Percentiles rank a stretch among this genome's conserved stretches.
Conservation (phyloP, 305 asterid genomes). For the Fraxinus baroniana region DNA sequence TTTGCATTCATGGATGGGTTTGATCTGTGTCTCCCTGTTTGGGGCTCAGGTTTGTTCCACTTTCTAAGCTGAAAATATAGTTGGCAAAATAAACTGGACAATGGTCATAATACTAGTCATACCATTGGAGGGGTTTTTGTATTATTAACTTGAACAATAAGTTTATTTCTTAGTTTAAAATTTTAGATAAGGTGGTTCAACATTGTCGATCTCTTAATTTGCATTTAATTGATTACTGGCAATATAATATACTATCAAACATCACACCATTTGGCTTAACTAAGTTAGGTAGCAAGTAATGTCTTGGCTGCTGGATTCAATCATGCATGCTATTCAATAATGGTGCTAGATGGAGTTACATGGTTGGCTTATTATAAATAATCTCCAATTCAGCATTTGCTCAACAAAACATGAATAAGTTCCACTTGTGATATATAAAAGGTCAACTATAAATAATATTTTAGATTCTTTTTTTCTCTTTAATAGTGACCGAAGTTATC, state of each 20-base stretch:
- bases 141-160: too few species aligned
- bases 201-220: not conserved
- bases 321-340: conserved; percentile 9
- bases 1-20: conserved; percentile 91
- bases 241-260: not conserved
- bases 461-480: not conserved
- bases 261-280: not conserved
- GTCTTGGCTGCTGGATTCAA: not conserved
- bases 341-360: not conserved
- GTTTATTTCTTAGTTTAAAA: too few species aligned
- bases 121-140: not conserved
- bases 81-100: not conserved
- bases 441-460: not conserved
- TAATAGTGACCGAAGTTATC: not conserved
- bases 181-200: not conserved
- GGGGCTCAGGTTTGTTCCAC: conserved; percentile 74
- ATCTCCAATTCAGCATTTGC: not conserved
- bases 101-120: too few species aligned
- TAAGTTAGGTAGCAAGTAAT: not conserved
- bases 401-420: not conserved
- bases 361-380: not conserved
- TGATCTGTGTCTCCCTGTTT: conserved; percentile 58
- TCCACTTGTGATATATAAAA: not conserved
- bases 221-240: not conserved
- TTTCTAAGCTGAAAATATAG: not conserved